Base-by-base conservation (phyloP, 129 eudicot species). In the Tagetes patula region DNA sequence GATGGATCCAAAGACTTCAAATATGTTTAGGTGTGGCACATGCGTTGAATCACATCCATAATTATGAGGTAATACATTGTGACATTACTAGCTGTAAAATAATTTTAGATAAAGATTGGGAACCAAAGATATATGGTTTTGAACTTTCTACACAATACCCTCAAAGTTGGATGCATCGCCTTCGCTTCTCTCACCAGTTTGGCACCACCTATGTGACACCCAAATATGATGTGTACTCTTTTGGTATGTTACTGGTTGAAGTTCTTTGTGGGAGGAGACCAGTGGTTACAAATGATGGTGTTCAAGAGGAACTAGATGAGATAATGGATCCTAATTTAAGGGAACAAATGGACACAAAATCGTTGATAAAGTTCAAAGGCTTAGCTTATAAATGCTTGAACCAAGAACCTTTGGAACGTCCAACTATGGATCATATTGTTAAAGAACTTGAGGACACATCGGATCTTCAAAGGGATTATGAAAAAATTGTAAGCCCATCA, bases 141-240 rank as follows among this genome's bases (percentile, higher is more conserved):
- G 69, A 60, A 72, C 59, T 59, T 40, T 72, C 68, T 10, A 72
- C 77, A 13, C 42, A 72, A 34, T 72, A 12, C 42, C 69, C 58
- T 12, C 45, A 34, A 72, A 72, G 43, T 60, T 72, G 58, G 77
- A 45, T 36, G 20, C 77, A 59, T 45, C 69, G 77, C 6, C 58
- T 72, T 72, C 67, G 31, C 36, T 31, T 58, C 33, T 43, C 68
- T 72, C 45, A 14, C 69, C 8, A 61, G 9, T 61, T 36, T 5
- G 31, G 13, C 43, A 61, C 14, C 27, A 6, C 8, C 37, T 42
- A 37, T 33, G 27, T 13, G 58, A 72, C 77, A 58, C 77, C 77
- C 45, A 72, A 72, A 72, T 59, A 72, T 73, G 77, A 73, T 46
- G 77, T 60, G n/a, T 73, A 73, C 46, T 73, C 6, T 1, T 75